Conservation (phyloP, 352 stramenopile genomes). For the Pythium rhizo-oryzae region DNA sequence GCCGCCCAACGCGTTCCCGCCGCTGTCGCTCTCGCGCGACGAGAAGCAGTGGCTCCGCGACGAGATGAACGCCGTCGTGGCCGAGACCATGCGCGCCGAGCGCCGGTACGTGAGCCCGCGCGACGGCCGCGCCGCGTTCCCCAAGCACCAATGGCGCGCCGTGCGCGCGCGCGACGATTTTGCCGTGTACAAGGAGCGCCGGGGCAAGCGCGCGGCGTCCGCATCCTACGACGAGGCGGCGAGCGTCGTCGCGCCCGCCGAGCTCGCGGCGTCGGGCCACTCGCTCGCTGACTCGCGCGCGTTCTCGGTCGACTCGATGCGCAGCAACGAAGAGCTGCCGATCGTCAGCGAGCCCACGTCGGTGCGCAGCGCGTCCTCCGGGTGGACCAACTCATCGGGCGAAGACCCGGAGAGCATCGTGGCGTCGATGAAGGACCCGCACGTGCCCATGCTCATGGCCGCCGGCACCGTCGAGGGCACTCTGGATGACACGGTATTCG, state of each 20-base stretch:
- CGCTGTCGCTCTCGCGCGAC: conserved; percentile 32
- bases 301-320: conserved; percentile 25
- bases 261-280: neutral
- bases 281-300: neutral
- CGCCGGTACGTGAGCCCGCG: conserved; percentile 36
- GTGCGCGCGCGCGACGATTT: conserved; percentile 34
- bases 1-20: conserved; percentile 38
- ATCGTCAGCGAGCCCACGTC: neutral
- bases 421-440: conserved; percentile 20
- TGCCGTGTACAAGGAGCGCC: conserved; percentile 36
- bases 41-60: conserved; percentile 33
- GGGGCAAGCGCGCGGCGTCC: neutral
- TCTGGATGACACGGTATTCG: conserved; percentile 56
- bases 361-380: conserved; percentile 18
- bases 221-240: neutral
- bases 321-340: conserved; percentile 8
- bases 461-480: conserved; percentile 49
- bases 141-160: conserved; percentile 36
- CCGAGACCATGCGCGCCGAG: conserved; percentile 44
- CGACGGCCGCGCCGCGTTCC: conserved; percentile 30
- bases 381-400: conserved; percentile 11
- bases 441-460: conserved; percentile 45
- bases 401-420: conserved; percentile 26
- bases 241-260: neutral
- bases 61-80: conserved; percentile 43